These are phyloP conservation scores for Takashimella koratensis DNA, from an alignment of 1,284 basidiomycete genomes.

Conservation along the genomic window DNA sequence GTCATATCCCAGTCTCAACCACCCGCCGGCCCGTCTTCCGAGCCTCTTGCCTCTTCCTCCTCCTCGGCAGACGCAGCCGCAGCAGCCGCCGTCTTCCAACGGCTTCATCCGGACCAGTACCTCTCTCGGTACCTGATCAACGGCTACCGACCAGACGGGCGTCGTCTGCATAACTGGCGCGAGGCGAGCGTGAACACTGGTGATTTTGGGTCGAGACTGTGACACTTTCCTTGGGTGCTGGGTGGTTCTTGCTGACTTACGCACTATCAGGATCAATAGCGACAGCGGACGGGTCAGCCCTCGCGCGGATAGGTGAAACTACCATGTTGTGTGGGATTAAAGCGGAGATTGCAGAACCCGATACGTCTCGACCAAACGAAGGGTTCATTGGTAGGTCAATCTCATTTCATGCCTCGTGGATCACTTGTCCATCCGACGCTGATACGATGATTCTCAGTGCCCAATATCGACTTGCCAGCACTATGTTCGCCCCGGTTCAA, in stretches of 20 bases:
- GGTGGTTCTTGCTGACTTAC: no score
- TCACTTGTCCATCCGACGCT: no score
- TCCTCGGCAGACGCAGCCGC: slow-evolving; percentile 44
- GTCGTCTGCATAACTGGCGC: slow-evolving; percentile 61
- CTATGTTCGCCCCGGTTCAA: slow-evolving; percentile 91
- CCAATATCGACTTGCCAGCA: slow-evolving; percentile 86
- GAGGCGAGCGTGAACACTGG: slow-evolving; percentile 66
- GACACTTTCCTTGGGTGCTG: no score
- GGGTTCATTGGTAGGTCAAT: slow-evolving; percentile 69
- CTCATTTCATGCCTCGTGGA: no score
- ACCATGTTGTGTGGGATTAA: slow-evolving; percentile 91
- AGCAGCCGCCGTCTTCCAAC: slow-evolving; percentile 66
- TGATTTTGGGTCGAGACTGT: no score
- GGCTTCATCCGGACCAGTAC: slow-evolving; percentile 74
- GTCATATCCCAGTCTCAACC: no score
- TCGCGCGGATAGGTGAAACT: slow-evolving; percentile 84
- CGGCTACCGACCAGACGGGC: slow-evolving; percentile 69
- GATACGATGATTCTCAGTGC: slow-evolving; percentile 53
- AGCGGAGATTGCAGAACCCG: slow-evolving; percentile 87
- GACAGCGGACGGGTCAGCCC: slow-evolving; percentile 82
- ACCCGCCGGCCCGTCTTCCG: background rate
- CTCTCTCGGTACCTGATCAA: slow-evolving; percentile 72
- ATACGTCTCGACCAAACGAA: slow-evolving; percentile 64
- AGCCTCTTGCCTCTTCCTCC: slow-evolving; percentile 10
- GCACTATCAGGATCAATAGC: slow-evolving; percentile 85